Conservation (phyloP, 2,329 filamentous ascomycete genomes). For the Epichloe aotearoae region DNA sequence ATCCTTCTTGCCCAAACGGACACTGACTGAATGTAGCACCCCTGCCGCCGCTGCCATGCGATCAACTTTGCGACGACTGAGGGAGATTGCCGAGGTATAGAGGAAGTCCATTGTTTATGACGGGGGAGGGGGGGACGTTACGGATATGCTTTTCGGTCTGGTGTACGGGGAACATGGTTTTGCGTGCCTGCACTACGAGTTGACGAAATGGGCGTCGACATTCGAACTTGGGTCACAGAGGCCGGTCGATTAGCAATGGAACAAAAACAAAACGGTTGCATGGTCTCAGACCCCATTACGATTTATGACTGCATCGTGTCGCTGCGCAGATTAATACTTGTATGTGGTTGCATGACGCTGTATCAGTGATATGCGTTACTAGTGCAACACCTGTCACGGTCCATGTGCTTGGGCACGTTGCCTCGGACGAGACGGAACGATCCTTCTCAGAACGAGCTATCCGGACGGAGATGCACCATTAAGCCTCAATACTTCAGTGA, state of each 20-base stretch:
- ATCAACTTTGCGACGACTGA: constrained; percentile 92
- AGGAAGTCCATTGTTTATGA: constrained; percentile 15
- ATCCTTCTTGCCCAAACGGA: too few species aligned
- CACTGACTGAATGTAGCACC: constrained; percentile 42
- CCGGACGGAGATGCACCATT: too few species aligned
- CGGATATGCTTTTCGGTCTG: constrained; percentile 33
- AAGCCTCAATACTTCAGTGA: too few species aligned
- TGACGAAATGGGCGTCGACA: constrained; percentile 28
- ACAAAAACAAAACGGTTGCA: constrained; percentile 21
- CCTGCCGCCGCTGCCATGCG: constrained; percentile 87
- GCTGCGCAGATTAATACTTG: background rate
- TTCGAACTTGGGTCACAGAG: constrained; percentile 26
- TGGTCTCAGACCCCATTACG: constrained; percentile 17
- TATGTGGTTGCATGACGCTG: too few species aligned
- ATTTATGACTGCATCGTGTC: background rate
- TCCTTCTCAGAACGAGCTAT: too few species aligned
- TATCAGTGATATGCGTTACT: too few species aligned
- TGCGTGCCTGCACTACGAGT: constrained; percentile 30
- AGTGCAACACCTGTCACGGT: too few species aligned
- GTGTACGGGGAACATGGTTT: constrained; percentile 30
- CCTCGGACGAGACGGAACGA: too few species aligned
- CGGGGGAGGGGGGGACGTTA: constrained; percentile 19
- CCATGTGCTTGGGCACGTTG: too few species aligned
- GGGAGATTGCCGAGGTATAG: constrained; percentile 95
- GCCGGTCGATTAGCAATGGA: constrained; percentile 31